Evolutionary conservation across 1,284 basidiomycete genomes (phyloP).

Genomic region (Phylloporus sp.): DNA sequence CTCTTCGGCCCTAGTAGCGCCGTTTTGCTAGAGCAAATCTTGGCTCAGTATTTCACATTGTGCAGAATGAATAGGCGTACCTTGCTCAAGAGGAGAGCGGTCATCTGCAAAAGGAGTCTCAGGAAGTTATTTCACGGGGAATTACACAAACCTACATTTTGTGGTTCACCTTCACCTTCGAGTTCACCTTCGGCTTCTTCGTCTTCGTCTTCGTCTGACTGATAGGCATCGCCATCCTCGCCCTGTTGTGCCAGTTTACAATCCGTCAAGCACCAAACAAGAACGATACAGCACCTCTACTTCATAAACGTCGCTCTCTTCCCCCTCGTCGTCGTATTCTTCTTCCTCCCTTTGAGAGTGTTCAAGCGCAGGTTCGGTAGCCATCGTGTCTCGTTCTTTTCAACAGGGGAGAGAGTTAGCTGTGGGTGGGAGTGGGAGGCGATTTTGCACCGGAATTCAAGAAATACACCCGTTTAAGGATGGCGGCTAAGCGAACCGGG

Average conservation of each 20-base stretch:
- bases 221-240: constrained; percentile 19
- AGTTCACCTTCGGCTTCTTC: constrained; percentile 29
- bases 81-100: constrained; percentile 30
- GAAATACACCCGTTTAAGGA: constrained; percentile 14
- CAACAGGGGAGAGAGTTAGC: neutral
- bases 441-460: constrained; percentile 10
- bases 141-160: constrained; percentile 20
- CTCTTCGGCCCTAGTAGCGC: constrained; percentile 17
- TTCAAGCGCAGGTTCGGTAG: constrained; percentile 30
- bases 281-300: constrained; percentile 28
- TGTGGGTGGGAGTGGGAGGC: constrained; percentile 18
- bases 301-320: constrained; percentile 42
- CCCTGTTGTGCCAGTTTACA: constrained; percentile 22
- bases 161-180: neutral
- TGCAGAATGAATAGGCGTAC: constrained; percentile 17
- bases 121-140: constrained; percentile 3
- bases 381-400: constrained; percentile 27
- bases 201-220: constrained; percentile 31
- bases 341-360: constrained; percentile 11
- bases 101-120: constrained; percentile 31
- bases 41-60: neutral
- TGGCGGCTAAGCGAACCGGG: constrained; percentile 21
- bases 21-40: constrained; percentile 27
- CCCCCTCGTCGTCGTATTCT: constrained; percentile 29
- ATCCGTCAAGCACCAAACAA: neutral